Evolutionary conservation across 768 basidiomycete genomes (phyloP), one percentile per base, ranked within the genome.

Genomic region (Auriculariales sp.): DNA sequence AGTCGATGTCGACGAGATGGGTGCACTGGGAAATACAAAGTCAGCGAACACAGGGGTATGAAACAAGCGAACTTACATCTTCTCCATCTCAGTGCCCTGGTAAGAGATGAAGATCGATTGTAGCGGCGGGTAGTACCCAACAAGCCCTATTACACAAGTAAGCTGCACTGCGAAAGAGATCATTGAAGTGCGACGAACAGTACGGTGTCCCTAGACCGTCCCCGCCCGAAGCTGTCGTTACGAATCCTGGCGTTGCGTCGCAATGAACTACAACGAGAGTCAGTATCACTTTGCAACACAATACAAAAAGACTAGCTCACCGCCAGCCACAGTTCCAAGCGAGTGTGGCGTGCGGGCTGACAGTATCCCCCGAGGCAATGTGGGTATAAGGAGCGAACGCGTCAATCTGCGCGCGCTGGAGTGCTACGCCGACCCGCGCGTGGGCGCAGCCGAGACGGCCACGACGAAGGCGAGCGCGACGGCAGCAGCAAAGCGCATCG

Each of bases 301-400:
- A 9, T 2, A 49, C 14, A n/a, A 5, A 5, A 34, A 17, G 27
- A 10, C 15, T 7, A 12, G 2, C 59, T 15, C 58, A 74, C 76
- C 53, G n/a, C n/a, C n/a, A n/a, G 61, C 79, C 79, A 59, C 78
- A 80, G 28, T 68, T 58, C 75, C 78, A 79, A 19, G 65, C 63
- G 34, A 69, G 54, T 24, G 71, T 73, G n/a, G 33, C 61, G 48
- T 3, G 67, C 48, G 4, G 74, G 62, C 14, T 59, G 47, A 50
- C 79, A 81, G 54, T 74, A 74, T 1, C 65, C 77, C 9, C 58
- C 30, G 71, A 69, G 0, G 78, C 75, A 54, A 71, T 78, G 49
- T 60, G 63, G 0, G 73, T 69, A 62, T 70, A 79, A 0, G 77
- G 67, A 31, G 56, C 68, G 59, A 68, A 79, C 11, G 55, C 30